Evolutionary conservation across 768 basidiomycete genomes (phyloP).

Genomic region (Lyophyllum atratum): DNA sequence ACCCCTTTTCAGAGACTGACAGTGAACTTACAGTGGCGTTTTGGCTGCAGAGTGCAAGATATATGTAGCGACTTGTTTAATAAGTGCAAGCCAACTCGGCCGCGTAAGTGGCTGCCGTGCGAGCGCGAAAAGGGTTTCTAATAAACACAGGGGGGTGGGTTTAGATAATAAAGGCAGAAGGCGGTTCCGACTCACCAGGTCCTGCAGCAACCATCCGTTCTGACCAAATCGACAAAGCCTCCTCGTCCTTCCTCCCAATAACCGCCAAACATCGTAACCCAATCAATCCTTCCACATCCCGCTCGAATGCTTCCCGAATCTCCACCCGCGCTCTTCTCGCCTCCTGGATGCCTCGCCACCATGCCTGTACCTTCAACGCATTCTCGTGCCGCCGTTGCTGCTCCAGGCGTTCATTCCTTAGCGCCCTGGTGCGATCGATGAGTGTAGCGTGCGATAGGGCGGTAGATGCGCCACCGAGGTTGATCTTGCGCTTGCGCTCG

Average conservation of each 20-base stretch:
- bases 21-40: conserved; percentile 47
- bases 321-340: conserved; percentile 40
- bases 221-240: conserved; percentile 50
- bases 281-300: conserved; percentile 52
- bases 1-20: background rate
- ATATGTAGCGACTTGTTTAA: conserved; percentile 48
- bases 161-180: background rate
- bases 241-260: conserved; percentile 50
- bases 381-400: conserved; percentile 56
- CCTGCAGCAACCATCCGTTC: conserved; percentile 31
- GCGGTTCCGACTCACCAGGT: conserved; percentile 25
- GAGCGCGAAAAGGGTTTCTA: conserved; percentile 43
- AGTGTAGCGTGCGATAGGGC: conserved; percentile 56
- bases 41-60: conserved; percentile 55
- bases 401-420: conserved; percentile 58
- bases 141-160: background rate
- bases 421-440: conserved; percentile 62
- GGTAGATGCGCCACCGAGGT: conserved; percentile 67
- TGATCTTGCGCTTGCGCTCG: conserved; percentile 27
- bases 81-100: conserved; percentile 62
- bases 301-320: conserved; percentile 52
- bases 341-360: conserved; percentile 61
- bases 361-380: conserved; percentile 65
- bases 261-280: conserved; percentile 69
- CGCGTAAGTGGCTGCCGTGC: conserved; percentile 34